Evolutionary conservation across 2,329 filamentous ascomycete species (phyloP).

Genomic region (Pseudonectria buxi): DNA sequence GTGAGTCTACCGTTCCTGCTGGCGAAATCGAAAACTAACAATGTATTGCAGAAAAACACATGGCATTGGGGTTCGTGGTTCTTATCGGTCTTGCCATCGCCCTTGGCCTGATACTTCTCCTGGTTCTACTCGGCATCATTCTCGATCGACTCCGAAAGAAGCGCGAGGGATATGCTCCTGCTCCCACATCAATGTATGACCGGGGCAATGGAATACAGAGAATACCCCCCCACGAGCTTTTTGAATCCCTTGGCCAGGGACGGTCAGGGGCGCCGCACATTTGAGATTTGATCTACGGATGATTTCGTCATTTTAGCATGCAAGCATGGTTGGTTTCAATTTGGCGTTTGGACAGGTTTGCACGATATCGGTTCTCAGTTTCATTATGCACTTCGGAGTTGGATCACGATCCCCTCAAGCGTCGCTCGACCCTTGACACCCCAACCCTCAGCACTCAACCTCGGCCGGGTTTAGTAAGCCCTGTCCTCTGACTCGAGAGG

Average conservation of each 20-base stretch:
- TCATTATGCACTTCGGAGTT: constrained; percentile 10
- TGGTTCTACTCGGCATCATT: constrained; percentile 68
- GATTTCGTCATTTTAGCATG: constrained; percentile 21
- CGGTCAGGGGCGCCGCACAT: constrained; percentile 45
- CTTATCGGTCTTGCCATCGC: constrained; percentile 75
- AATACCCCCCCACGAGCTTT: constrained; percentile 54
- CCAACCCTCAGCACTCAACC: no score
- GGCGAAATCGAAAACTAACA: constrained; percentile 8
- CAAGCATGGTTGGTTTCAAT: constrained; percentile 22
- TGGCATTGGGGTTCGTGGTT: constrained; percentile 71
- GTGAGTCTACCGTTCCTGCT: constrained; percentile 39
- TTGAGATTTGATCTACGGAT: constrained; percentile 25
- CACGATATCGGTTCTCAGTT: constrained; percentile 14
- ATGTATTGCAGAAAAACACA: constrained; percentile 36
- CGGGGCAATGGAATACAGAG: constrained; percentile 51
- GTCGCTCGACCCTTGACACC: not conserved
- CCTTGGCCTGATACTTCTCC: constrained; percentile 67
- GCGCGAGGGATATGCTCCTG: constrained; percentile 74
- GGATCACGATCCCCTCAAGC: constrained; percentile 10
- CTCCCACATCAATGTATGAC: constrained; percentile 60
- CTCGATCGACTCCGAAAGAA: constrained; percentile 70
- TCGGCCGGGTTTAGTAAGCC: no score
- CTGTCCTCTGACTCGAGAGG: no score
- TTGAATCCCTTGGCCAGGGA: constrained; percentile 46
- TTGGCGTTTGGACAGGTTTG: constrained; percentile 32